phyloP scores from a whole-genome alignment of 2,329 filamentous ascomycete genomes.

The Phaeoacremonium minimum region DNA sequence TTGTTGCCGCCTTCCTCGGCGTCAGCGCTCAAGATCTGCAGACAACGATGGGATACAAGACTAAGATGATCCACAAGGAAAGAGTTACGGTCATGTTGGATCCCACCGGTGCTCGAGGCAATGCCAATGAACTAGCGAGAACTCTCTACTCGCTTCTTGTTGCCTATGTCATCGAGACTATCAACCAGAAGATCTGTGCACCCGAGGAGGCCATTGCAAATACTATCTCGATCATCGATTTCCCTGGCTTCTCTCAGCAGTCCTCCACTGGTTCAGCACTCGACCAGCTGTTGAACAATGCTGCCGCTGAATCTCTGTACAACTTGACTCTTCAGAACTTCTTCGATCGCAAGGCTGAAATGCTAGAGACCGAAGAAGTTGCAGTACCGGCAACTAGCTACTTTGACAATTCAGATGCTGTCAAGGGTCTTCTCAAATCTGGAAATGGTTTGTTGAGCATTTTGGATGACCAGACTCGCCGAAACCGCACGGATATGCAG shows the following conservation, averaged over 20 bases:
- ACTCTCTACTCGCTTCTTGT: constrained; percentile 93
- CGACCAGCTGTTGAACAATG: constrained; percentile 92
- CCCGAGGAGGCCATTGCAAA: constrained; percentile 85
- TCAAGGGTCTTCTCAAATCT: constrained; percentile 84
- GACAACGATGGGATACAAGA: constrained; percentile 88
- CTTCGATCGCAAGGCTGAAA: constrained; percentile 89
- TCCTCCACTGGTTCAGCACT: constrained; percentile 78
- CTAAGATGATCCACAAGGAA: constrained; percentile 92
- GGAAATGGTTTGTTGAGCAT: constrained; percentile 93
- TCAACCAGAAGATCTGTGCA: constrained; percentile 87
- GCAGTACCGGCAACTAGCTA: constrained; percentile 88
- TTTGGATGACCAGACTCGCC: constrained; percentile 89
- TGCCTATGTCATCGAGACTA: constrained; percentile 86
- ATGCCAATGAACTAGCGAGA: constrained; percentile 89
- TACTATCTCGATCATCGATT: constrained; percentile 92
- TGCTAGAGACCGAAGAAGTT: constrained; percentile 92
- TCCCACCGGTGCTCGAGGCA: constrained; percentile 80
- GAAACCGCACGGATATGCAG: constrained; percentile 83
- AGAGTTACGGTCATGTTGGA: constrained; percentile 99
- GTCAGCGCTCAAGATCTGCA: constrained; percentile 79
- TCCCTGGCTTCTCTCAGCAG: constrained; percentile 88
- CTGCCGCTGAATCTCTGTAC: constrained; percentile 86
- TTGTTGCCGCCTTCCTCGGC: constrained; percentile 91
- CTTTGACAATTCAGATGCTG: constrained; percentile 95
- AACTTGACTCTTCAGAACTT: constrained; percentile 93